A percentile compares a stretch with the other conserved stretches of the same genome.
phyloP scores from a whole-genome alignment of 2,329 filamentous ascomycete genomes.

The Penicillium hordei region DNA sequence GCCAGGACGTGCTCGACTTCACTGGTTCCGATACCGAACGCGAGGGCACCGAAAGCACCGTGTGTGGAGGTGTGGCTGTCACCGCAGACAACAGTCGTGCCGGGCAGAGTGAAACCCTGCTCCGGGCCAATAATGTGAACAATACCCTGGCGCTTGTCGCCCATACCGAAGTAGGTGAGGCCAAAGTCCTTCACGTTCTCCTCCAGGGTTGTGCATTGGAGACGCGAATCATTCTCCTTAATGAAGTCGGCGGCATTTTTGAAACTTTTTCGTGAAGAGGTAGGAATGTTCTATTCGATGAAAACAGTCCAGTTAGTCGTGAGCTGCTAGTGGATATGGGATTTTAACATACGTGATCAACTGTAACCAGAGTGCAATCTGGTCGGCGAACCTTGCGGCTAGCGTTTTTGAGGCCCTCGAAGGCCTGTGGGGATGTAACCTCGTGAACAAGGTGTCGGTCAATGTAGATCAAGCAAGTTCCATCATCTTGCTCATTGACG shows the following conservation, averaged over 20 bases:
- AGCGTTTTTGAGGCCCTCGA: constrained; percentile 90
- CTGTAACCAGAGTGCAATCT: constrained; percentile 94
- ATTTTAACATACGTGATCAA: constrained; percentile 77
- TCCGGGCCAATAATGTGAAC: constrained; percentile 98
- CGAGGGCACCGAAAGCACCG: constrained; percentile 90
- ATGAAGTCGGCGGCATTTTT: constrained; percentile 94
- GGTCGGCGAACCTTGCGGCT: constrained; percentile 84
- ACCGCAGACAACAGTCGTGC: constrained; percentile 94
- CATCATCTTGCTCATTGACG: constrained; percentile 92
- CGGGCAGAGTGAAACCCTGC: constrained; percentile 96
- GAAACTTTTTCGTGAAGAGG: constrained; percentile 82
- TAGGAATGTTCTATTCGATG: constrained; percentile 77
- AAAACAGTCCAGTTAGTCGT: constrained; percentile 14
- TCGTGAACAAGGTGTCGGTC: constrained; percentile 97
- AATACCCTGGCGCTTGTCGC: constrained; percentile 95
- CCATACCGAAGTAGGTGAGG: constrained; percentile 94
- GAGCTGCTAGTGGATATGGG: background rate
- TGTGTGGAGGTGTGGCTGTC: constrained; percentile 98
- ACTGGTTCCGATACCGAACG: constrained; percentile 95
- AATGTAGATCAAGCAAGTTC: constrained; percentile 90
- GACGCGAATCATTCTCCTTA: constrained; percentile 86
- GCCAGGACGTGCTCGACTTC: constrained; percentile 98
- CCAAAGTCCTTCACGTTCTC: constrained; percentile 97
- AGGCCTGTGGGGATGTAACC: constrained; percentile 98
- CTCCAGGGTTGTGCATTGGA: constrained; percentile 93